Evolutionary conservation across 768 basidiomycete species (phyloP).

Genomic region (Suillus spraguei): DNA sequence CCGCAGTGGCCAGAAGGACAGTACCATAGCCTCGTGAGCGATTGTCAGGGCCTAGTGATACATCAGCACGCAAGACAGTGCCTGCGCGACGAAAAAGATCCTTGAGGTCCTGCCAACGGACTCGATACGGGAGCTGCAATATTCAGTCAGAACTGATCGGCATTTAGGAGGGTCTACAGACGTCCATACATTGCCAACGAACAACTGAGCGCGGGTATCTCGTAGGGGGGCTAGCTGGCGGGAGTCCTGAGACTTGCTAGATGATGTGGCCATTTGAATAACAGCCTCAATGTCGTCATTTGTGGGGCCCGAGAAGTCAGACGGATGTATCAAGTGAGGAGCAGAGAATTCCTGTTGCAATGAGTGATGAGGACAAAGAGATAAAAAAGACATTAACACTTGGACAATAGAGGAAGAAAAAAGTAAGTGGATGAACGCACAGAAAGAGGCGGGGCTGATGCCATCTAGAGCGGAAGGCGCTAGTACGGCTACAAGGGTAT

Average conservation of each 20-base stretch:
- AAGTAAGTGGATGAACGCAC: conserved; percentile 13
- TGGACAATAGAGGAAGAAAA: neutral
- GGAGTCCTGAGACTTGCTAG: conserved; percentile 52
- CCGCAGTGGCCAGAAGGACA: conserved; percentile 90
- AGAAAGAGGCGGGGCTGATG: conserved; percentile 12
- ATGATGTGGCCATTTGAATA: conserved; percentile 88
- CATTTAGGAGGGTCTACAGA: conserved; percentile 11
- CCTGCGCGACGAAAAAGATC: conserved; percentile 96
- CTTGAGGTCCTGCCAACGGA: conserved; percentile 99
- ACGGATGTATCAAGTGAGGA: conserved; percentile 4
- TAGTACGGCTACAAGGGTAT: conserved; percentile 12
- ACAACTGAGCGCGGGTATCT: conserved; percentile 94
- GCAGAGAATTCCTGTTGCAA: conserved; percentile 17
- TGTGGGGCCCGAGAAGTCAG: conserved; percentile 41
- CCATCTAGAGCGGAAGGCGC: conserved; percentile 19
- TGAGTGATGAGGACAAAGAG: neutral
- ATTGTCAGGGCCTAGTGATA: conserved; percentile 84
- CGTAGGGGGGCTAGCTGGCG: conserved; percentile 48
- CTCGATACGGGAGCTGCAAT: conserved; percentile 87
- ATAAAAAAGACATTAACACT: conserved; percentile 1
- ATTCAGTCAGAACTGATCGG: neutral
- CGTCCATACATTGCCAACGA: conserved; percentile 87
- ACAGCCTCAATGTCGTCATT: conserved; percentile 91
- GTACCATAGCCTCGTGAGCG: conserved; percentile 93
- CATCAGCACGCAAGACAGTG: conserved; percentile 79